Evolutionary conservation across 306 rosid genomes (phyloP).

Genomic region (Corylus heterophylla): DNA sequence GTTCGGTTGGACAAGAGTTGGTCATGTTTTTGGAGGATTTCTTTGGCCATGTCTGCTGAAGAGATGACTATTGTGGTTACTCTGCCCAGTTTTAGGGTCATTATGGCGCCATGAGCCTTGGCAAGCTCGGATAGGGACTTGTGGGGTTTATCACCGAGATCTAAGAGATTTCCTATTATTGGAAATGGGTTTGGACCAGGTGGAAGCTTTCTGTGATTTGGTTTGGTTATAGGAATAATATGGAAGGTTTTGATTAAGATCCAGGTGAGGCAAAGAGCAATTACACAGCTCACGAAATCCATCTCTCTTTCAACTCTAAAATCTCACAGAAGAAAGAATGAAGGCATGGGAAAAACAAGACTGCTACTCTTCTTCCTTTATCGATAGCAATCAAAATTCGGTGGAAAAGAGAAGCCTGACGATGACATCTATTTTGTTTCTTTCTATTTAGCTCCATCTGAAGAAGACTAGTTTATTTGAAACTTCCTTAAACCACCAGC

Average conservation of each 20-base stretch:
- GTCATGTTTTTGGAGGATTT: constrained; percentile 48
- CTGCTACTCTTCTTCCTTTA: too few relatives aligned
- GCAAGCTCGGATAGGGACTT: constrained; percentile 40
- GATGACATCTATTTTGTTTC: too few relatives aligned
- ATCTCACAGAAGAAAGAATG: not conserved
- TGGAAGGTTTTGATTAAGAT: constrained; percentile 15
- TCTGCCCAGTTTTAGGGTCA: constrained; percentile 46
- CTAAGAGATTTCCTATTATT: constrained; percentile 50
- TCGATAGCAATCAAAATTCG: too few relatives aligned
- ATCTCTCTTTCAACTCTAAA: not conserved
- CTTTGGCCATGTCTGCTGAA: constrained; percentile 39
- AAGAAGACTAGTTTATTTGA: too few relatives aligned
- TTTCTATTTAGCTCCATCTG: too few relatives aligned
- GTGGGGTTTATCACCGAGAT: constrained; percentile 52
- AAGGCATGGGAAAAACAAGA: too few relatives aligned
- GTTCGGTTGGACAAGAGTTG: constrained; percentile 39
- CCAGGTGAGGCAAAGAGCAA: constrained; percentile 14
- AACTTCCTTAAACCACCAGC: too few relatives aligned
- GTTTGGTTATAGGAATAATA: not conserved
- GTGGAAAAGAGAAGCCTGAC: too few relatives aligned
- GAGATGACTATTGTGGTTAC: constrained; percentile 46
- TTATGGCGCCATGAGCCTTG: constrained; percentile 46
- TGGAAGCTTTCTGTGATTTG: constrained; percentile 30
- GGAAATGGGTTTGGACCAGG: constrained; percentile 50
- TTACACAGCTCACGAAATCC: constrained; percentile 7